Conservation (phyloP, 441 rosid species). For the Eutrema salsugineum region DNA sequence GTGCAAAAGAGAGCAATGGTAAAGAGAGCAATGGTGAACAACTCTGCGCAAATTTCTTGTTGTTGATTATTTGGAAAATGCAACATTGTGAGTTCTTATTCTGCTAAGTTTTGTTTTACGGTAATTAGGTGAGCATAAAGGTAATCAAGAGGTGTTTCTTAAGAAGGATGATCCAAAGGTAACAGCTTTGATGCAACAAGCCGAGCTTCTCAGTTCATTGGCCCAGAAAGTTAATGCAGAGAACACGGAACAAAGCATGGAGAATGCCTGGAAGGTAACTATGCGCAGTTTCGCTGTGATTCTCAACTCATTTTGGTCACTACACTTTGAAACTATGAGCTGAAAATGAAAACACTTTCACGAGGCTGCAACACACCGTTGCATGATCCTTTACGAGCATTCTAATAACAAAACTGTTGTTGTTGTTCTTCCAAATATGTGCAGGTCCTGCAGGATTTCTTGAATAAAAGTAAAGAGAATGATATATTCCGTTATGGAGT, state of each 20-base stretch:
- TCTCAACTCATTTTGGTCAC: background rate
- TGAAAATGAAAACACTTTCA: background rate
- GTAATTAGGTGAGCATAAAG: slow-evolving; percentile 49
- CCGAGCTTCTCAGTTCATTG: slow-evolving; percentile 85
- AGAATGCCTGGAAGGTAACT: slow-evolving; percentile 95
- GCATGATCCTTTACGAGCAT: background rate
- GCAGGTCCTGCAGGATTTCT: slow-evolving; percentile 85
- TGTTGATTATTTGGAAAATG: background rate
- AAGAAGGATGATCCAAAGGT: slow-evolving; percentile 90
- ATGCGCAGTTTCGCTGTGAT: background rate
- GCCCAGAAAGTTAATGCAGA: slow-evolving; percentile 70
- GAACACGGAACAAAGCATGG: slow-evolving; percentile 84
- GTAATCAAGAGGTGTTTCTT: slow-evolving; percentile 57
- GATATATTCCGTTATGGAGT: slow-evolving; percentile 47
- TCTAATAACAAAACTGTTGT: background rate
- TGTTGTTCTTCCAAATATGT: slow-evolving; percentile 9
- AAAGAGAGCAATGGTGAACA: slow-evolving; percentile 61
- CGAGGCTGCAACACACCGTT: background rate
- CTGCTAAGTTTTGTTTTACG: slow-evolving; percentile 6
- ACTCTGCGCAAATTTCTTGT: background rate
- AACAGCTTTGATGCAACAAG: slow-evolving; percentile 82
- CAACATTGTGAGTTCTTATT: background rate
- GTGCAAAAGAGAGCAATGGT: slow-evolving; percentile 57
- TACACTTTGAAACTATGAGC: background rate
- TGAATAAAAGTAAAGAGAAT: slow-evolving; percentile 64